Conservation (phyloP, 148 eudicot genomes). For the Fagopyrum homotropicum region DNA sequence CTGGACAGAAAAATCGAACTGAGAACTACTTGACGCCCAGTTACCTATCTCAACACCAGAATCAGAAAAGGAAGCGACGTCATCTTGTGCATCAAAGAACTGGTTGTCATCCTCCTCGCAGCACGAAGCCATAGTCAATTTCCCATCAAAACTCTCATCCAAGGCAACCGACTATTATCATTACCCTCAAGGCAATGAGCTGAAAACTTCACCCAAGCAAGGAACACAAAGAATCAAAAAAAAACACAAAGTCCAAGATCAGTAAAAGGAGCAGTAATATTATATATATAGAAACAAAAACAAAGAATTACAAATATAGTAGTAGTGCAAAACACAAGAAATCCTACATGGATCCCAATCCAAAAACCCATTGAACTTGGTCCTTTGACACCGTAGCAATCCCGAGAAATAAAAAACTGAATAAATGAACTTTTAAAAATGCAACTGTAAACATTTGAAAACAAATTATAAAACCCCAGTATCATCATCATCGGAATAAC, state of each 20-base stretch:
- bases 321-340: conserved; percentile 38
- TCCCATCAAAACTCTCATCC: conserved; percentile 5
- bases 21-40: neutral
- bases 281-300: conserved; percentile 27
- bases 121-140: conserved; percentile 6
- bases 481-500: conserved; percentile 14
- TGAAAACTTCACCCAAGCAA: conserved; percentile 32
- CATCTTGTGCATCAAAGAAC: conserved; percentile 11
- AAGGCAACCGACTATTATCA: neutral
- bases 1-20: neutral
- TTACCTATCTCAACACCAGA: neutral
- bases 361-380: conserved; percentile 51
- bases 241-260: conserved; percentile 55
- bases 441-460: neutral
- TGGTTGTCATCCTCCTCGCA: neutral
- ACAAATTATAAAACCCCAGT: neutral
- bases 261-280: conserved; percentile 29
- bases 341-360: conserved; percentile 77
- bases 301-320: conserved; percentile 13
- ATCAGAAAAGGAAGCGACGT: neutral
- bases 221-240: conserved; percentile 16
- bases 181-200: conserved; percentile 26
- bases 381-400: conserved; percentile 17
- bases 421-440: neutral
- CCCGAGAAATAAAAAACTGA: conserved; percentile 8